Percentiles rank a stretch among this genome's conserved stretches.
Conservation (phyloP, 441 rosid genomes). For the Melastoma candidum region DNA sequence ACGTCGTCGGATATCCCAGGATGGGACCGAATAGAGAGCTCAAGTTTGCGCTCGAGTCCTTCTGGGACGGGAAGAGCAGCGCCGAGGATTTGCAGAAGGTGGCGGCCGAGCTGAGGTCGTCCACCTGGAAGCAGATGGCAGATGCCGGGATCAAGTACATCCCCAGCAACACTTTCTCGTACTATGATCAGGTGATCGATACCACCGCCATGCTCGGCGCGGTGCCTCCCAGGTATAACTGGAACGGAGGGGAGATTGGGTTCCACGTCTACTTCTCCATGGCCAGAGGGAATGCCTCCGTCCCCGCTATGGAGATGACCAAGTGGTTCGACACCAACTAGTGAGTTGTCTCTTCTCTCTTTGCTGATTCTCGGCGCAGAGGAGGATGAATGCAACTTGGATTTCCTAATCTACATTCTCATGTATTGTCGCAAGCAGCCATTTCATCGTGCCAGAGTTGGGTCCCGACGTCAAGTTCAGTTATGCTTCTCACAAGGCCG, state of each 20-base stretch:
- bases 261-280: conserved; percentile 78
- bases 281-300: conserved; percentile 96
- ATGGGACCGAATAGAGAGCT: conserved; percentile 99
- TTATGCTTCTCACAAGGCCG: conserved; percentile 96
- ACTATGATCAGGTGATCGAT: conserved; percentile 86
- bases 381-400: neutral
- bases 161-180: conserved; percentile 93
- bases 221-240: conserved; percentile 81
- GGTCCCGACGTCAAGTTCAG: conserved; percentile 83
- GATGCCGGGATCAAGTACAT: conserved; percentile 74
- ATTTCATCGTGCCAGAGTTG: conserved; percentile 93
- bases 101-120: conserved; percentile 66
- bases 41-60: conserved; percentile 90
- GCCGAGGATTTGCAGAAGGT: conserved; percentile 85
- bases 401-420: conserved; percentile 2
- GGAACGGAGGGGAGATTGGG: conserved; percentile 78
- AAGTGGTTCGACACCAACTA: conserved; percentile 99
- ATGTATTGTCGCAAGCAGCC: conserved; percentile 32
- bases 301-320: conserved; percentile 99
- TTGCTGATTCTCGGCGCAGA: neutral
- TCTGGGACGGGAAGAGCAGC: conserved; percentile 94
- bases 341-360: conserved; percentile 38
- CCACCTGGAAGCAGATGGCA: conserved; percentile 95
- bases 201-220: conserved; percentile 93
- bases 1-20: conserved; percentile 97